phyloP scores from a whole-genome alignment of 345 rosid species.

The Eucalyptus caleyi region DNA sequence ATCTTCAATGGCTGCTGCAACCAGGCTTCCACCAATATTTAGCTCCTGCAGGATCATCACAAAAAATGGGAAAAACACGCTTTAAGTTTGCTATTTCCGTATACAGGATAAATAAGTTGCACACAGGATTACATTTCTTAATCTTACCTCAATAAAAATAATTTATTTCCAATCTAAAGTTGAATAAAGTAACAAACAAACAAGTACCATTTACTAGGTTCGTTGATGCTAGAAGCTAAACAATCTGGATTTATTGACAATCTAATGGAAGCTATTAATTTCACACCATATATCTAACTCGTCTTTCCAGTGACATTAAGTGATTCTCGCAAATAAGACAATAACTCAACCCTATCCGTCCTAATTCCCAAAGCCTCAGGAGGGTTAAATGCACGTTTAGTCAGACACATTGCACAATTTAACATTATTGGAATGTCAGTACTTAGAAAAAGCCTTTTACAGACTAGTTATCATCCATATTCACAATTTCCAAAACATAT shows the following conservation, averaged over 20 bases:
- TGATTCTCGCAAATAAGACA: not conserved
- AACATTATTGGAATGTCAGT: not conserved
- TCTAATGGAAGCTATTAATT: not conserved
- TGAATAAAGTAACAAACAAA: not conserved
- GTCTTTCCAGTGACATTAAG: not conserved
- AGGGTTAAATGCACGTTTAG: not conserved
- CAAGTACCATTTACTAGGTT: not conserved
- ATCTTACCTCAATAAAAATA: not conserved
- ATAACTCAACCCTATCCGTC: not conserved
- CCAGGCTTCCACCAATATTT: slow-evolving; percentile 78
- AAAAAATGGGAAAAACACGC: not conserved
- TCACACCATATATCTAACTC: not conserved
- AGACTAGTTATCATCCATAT: not conserved
- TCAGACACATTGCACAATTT: not conserved
- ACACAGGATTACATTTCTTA: not conserved
- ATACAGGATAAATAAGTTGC: not conserved
- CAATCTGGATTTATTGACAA: not conserved
- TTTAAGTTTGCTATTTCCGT: not conserved
- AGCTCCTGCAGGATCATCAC: slow-evolving; percentile 37
- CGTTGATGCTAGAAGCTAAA: not conserved
- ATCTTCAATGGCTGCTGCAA: slow-evolving; percentile 73
- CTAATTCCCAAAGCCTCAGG: not conserved
- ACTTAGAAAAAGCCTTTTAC: not conserved
- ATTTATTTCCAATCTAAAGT: not conserved
- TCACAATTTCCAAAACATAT: not conserved